A percentile compares a stretch with the other conserved stretches of the same genome.
phyloP scores from a whole-genome alignment of 2,329 filamentous ascomycete species.

The Colletotrichum navitas region DNA sequence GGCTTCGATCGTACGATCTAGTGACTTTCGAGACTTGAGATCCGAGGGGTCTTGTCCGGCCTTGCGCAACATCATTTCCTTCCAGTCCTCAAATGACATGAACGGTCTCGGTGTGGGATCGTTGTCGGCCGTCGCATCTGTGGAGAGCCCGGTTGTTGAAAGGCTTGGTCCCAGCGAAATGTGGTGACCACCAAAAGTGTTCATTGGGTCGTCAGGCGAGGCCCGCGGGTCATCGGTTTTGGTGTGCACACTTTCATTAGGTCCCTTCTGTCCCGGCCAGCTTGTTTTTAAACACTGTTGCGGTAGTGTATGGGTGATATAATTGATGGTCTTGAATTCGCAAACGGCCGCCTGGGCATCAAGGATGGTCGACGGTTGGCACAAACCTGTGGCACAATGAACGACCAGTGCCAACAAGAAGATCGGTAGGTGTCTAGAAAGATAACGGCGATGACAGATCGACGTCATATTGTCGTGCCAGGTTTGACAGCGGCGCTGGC shows the following conservation, averaged over 20 bases:
- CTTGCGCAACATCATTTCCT: slow-evolving; percentile 89
- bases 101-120: slow-evolving; percentile 68
- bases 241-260: not conserved
- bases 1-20: slow-evolving; percentile 62
- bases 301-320: slow-evolving; percentile 82
- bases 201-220: not conserved
- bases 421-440: not conserved
- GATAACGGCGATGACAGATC: not conserved
- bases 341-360: slow-evolving; percentile 50
- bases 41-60: slow-evolving; percentile 75
- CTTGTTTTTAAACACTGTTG: slow-evolving; percentile 80
- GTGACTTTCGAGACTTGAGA: slow-evolving; percentile 72
- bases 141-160: not conserved
- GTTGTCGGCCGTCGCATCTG: slow-evolving; percentile 26
- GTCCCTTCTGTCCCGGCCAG: slow-evolving; percentile 55
- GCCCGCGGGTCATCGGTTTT: not conserved
- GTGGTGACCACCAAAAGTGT: not conserved
- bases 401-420: not conserved
- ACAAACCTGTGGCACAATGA: not conserved
- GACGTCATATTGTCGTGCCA: slow-evolving; percentile 13
- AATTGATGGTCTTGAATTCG: slow-evolving; percentile 78
- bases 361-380: not conserved
- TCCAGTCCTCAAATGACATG: slow-evolving; percentile 98
- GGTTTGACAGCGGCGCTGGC: not conserved
- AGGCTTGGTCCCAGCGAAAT: slow-evolving; percentile 41